Percentiles rank a stretch among this genome's conserved stretches.
Conservation (phyloP, 2,329 filamentous ascomycete genomes). For the Sarocladium kiliense region DNA sequence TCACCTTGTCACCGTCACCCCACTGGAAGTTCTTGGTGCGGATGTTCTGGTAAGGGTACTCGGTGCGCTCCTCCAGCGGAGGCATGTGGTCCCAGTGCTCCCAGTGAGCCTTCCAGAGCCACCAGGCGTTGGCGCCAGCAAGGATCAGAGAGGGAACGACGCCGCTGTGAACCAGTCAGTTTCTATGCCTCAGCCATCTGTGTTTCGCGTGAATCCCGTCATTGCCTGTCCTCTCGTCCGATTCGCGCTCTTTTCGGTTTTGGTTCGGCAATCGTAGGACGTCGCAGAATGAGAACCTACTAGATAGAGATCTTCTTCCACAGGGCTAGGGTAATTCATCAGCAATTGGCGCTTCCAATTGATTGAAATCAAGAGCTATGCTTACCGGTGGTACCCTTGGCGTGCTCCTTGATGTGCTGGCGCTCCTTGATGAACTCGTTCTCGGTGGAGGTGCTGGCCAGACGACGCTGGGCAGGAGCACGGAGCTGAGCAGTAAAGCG, state of each 20-base stretch:
- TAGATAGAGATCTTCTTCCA: constrained; percentile 96
- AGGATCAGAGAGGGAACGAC: constrained; percentile 69
- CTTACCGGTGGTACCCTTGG: constrained; percentile 76
- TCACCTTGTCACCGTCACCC: constrained; percentile 92
- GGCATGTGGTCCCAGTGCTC: constrained; percentile 85
- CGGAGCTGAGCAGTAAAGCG: constrained; percentile 58
- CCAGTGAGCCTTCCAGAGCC: constrained; percentile 95
- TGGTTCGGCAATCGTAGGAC: constrained; percentile 10
- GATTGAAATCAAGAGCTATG: constrained; percentile 10
- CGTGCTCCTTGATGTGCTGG: constrained; percentile 85
- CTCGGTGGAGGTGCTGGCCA: constrained; percentile 69
- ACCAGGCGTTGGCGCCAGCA: constrained; percentile 76
- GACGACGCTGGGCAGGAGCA: constrained; percentile 60
- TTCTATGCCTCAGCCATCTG: background rate
- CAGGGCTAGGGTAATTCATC: constrained; percentile 58
- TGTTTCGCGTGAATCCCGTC: background rate
- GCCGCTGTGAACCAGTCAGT: constrained; percentile 53
- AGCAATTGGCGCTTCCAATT: constrained; percentile 22
- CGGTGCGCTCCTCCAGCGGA: constrained; percentile 81
- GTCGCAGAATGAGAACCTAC: constrained; percentile 50
- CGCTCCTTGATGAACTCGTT: constrained; percentile 94
- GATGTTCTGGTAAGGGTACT: constrained; percentile 98
- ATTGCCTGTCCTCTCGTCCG: background rate
- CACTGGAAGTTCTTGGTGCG: constrained; percentile 92
- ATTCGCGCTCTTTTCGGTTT: constrained; percentile 11